A percentile compares a stretch with the other conserved stretches of the same genome.
These are phyloP conservation scores for Podospora bellae-mahoneyi DNA, from an alignment of 495 filamentous ascomycete species.

Conservation along the genomic window DNA sequence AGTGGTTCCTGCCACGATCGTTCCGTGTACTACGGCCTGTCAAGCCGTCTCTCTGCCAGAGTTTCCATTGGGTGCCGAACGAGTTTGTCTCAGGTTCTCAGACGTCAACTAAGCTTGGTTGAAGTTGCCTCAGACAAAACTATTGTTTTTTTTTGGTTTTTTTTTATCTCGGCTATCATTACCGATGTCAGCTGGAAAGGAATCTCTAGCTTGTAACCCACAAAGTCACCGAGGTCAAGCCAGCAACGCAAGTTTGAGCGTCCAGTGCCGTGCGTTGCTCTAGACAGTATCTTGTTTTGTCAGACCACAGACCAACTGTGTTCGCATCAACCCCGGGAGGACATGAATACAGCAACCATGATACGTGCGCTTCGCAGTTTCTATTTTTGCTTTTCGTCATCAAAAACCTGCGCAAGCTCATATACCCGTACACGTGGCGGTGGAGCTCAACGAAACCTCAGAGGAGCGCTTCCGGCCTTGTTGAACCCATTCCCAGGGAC, in stretches of 20 bases:
- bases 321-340: too few relatives aligned
- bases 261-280: too few relatives aligned
- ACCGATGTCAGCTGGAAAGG: too few relatives aligned
- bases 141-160: too few relatives aligned
- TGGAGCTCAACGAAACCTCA: background rate
- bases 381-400: background rate
- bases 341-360: background rate
- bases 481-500: background rate
- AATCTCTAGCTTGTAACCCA: too few relatives aligned
- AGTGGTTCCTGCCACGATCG: background rate
- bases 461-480: background rate
- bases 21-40: background rate
- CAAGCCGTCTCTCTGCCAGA: background rate
- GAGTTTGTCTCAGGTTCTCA: background rate
- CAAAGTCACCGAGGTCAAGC: too few relatives aligned
- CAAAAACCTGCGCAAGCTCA: background rate
- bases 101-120: background rate
- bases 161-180: too few relatives aligned
- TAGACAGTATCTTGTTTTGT: too few relatives aligned
- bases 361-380: background rate
- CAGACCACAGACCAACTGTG: too few relatives aligned
- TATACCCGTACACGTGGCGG: background rate
- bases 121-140: background rate
- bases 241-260: too few relatives aligned
- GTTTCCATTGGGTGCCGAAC: background rate